A percentile compares a stretch with the other conserved stretches of the same genome.
Conservation (phyloP, 1,139 yeast species). For the Kodamaea alishanica region DNA sequence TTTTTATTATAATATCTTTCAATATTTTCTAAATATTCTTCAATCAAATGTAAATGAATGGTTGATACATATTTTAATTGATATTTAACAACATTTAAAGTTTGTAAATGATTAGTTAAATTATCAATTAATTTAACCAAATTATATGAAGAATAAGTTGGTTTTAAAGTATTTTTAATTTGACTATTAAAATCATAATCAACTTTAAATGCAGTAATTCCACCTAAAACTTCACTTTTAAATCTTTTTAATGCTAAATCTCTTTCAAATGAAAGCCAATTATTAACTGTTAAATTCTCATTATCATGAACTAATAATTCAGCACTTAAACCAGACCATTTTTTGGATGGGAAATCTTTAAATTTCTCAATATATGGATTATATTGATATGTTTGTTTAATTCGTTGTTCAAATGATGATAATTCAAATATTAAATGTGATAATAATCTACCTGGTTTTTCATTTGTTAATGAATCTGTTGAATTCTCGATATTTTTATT, state of each 20-base stretch:
- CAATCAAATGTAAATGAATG: conserved; percentile 64
- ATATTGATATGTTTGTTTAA: conserved; percentile 53
- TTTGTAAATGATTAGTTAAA: conserved; percentile 59
- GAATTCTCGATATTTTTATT: conserved; percentile 22
- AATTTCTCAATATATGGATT: conserved; percentile 41
- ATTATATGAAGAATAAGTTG: conserved; percentile 65
- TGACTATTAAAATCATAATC: conserved; percentile 46
- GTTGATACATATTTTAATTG: conserved; percentile 67
- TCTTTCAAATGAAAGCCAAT: conserved; percentile 68
- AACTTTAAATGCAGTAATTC: conserved; percentile 53
- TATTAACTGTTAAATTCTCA: conserved; percentile 25
- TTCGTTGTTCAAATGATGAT: conserved; percentile 54
- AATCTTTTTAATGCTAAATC: conserved; percentile 56
- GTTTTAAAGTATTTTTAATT: conserved; percentile 32
- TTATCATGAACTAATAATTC: conserved; percentile 43
- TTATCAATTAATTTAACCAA: conserved; percentile 62
- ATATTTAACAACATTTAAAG: conserved; percentile 55
- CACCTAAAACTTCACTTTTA: conserved; percentile 49
- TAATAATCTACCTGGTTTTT: conserved; percentile 46
- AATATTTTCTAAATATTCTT: conserved; percentile 54
- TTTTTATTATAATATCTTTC: conserved; percentile 44
- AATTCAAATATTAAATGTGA: conserved; percentile 62
- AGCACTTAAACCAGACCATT: conserved; percentile 62
- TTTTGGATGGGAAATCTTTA: conserved; percentile 27
- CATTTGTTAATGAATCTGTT: conserved; percentile 14